These are phyloP conservation scores for Thinopyrum elongatum DNA, from an alignment of 176 grass and related monocot genomes.

Conservation along the genomic window DNA sequence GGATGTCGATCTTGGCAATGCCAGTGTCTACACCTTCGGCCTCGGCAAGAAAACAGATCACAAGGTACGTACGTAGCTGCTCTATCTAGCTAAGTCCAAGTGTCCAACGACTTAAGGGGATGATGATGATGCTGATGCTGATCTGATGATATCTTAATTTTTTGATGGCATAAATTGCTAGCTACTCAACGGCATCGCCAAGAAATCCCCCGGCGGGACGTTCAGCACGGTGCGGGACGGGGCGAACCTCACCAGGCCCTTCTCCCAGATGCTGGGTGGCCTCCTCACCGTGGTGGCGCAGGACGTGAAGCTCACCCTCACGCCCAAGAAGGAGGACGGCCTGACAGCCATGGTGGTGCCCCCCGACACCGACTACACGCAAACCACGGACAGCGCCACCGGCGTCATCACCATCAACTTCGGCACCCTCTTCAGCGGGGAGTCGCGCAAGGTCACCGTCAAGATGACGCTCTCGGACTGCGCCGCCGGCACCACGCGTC, in stretches of 20 bases:
- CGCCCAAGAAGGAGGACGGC: background rate
- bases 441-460: background rate
- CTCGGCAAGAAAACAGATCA: background rate
- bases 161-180: no score
- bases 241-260: background rate
- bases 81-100: no score
- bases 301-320: constrained; percentile 17
- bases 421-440: constrained; percentile 17
- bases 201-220: background rate
- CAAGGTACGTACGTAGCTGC: no score
- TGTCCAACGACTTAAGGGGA: no score
- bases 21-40: background rate
- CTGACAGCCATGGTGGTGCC: background rate
- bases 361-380: background rate
- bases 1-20: background rate
- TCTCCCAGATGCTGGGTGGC: constrained; percentile 23
- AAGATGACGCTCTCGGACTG: background rate
- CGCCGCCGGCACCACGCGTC: background rate
- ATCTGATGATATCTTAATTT: no score
- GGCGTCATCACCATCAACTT: constrained; percentile 16
- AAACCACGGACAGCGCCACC: background rate
- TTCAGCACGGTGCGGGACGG: background rate
- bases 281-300: constrained; percentile 32
- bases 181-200: background rate
- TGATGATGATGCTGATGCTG: no score